Evolutionary conservation across 805 yeast genomes (phyloP), one percentile per base, ranked within the genome.

Genomic region (Wickerhamomyces ciferrii): DNA sequence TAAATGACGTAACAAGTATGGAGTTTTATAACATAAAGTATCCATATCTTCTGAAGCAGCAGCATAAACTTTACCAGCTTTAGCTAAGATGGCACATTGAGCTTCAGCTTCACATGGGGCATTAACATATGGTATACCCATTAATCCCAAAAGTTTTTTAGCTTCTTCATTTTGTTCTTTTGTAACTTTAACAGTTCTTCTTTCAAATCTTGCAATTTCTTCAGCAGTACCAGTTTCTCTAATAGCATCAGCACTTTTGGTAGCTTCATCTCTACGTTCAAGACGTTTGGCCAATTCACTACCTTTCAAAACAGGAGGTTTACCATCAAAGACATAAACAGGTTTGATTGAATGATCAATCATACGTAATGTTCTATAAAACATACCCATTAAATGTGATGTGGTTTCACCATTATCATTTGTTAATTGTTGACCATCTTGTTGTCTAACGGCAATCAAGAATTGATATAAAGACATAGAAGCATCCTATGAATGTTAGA

Each of bases 41-140:
- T 94, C 99, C 99, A 94, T 94, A 79, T 94, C 99, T 64, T 94
- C 99, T 6, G 96, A 86, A 1, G 97, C 99, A 3, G 98, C 96
- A 9, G 96, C 99, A 62, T 83, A 94, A 0, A 92, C 98, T 60
- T 89, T 90, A 2, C 96, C 97, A 13, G 81, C 78, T 48, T 81
- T 78, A 4, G 97, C 97, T 42, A 94, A 68, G 52, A 82, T 94
- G 0, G 99, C 98, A 71, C 99, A 94, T 59, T 94, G 98, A 0
- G 99, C 96, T 64, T 94, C 99, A 2, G 99, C 99, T 66, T 94
- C 99, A 62, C 97, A 84, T 1, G 99, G 99, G 0, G 99, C 98
- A 45, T 81, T 82, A 5, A 94, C 85, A 56, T 72, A 87, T 2
- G 99, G 99, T 43, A 94, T 86, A 0, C 99, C 99, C 99, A 94